Base-by-base conservation (phyloP, 805 yeast genomes). In the Wickerhamomyces alni region DNA sequence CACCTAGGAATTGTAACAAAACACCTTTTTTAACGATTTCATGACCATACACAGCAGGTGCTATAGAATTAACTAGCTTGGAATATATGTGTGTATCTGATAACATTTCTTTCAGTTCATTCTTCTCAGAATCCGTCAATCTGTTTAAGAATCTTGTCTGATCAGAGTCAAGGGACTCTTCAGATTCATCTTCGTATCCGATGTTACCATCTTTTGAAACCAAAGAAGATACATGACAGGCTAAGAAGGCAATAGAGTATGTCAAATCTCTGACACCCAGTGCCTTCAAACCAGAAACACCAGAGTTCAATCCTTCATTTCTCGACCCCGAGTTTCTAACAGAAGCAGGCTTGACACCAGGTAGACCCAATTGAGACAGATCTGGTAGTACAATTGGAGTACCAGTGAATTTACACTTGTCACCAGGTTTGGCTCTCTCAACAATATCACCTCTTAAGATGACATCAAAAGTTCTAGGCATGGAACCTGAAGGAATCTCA, bases 341-440 rank as follows among this genome's bases (percentile, higher is more conserved):
- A 5, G 94, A 75, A 46, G 82, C 76, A 5, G 99, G 93, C 56
- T 88, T 91, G 16, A 91, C 80, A 46, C 99, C 99, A 0, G 99
- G 99, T 28, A 93, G 67, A 5, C 97, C 96, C 39, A 91, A 69
- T 63, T 93, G 99, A 2, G 95, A 70, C 7, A 93, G 84, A 62
- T 91, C 98, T 1, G 99, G 99, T 17, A 91, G 77, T 8, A 89
- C 98, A 43, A 93, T 87, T 57, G 88, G 93, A 1, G 95, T 82
- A 34, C 99, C 99, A 0, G 95, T 87, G 60, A 93, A 88, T 49
- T 79, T 77, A 65, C 96, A 86, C 59, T 87, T 84, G 62, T 91
- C 98, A 49, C 99, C 99, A 2, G 99, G 97, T 62, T 91, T 93
- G 3, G 97, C 97, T 48, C 88, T 73, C 58, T 91, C 99, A 8